Evolutionary conservation across 2,329 filamentous ascomycete genomes (phyloP).

Genomic region (Exophiala viscosa): DNA sequence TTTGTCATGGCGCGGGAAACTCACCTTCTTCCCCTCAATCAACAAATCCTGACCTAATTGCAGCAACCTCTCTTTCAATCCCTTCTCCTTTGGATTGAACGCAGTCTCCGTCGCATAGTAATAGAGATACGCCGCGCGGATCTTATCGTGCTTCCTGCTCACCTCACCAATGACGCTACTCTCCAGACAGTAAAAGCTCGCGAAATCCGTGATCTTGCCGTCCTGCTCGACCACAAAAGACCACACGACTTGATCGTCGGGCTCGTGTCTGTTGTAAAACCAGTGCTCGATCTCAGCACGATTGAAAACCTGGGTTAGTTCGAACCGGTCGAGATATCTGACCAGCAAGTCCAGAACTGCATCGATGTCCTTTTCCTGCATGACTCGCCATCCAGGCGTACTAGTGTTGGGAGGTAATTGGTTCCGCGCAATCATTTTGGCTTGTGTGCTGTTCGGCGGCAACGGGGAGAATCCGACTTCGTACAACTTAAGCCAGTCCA

Average conservation of each 20-base stretch:
- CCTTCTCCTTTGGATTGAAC: conserved; percentile 53
- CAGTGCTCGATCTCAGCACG: conserved; percentile 82
- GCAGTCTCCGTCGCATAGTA: conserved; percentile 89
- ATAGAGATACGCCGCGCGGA: conserved; percentile 91
- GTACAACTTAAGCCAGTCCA: conserved; percentile 95
- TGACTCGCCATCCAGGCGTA: conserved; percentile 71
- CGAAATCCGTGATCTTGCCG: conserved; percentile 88
- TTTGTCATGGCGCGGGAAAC: conserved; percentile 3
- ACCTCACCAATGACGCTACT: conserved; percentile 69
- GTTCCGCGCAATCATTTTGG: conserved; percentile 82
- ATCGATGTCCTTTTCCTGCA: conserved; percentile 74
- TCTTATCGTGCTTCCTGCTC: conserved; percentile 61
- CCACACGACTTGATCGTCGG: conserved; percentile 76
- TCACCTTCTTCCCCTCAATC: conserved; percentile 75
- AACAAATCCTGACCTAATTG: conserved; percentile 77
- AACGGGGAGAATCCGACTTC: conserved; percentile 91
- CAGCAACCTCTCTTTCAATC: conserved; percentile 76
- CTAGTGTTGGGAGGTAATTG: conserved; percentile 70
- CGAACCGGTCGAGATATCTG: conserved; percentile 73
- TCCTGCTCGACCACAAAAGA: conserved; percentile 77
- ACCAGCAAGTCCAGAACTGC: conserved; percentile 70
- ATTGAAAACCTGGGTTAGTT: conserved; percentile 78
- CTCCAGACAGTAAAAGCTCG: conserved; percentile 94
- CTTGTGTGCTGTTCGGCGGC: conserved; percentile 75
- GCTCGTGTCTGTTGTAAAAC: conserved; percentile 64